Evolutionary conservation across 163 green algal species (phyloP), one percentile per base, ranked within the genome.

Genomic region (Dunaliella salina): DNA sequence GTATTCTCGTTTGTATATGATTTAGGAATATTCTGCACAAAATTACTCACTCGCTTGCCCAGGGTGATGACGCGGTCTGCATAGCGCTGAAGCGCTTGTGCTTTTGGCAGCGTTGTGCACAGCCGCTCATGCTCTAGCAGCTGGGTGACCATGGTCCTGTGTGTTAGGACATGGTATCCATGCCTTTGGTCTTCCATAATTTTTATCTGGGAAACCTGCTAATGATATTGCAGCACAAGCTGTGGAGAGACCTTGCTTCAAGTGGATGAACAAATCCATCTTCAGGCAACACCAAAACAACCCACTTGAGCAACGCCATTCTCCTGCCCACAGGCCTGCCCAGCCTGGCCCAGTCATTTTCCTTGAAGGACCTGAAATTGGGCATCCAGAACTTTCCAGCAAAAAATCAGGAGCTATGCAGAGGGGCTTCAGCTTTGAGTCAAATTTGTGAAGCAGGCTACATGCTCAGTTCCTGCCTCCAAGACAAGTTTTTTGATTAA

Each of bases 81-180:
- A 59, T 97, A 86, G 30, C 93, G 92, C 57, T 93, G 91, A 72
- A 99, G 91, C 82, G 96, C 94, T 83, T 97, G 97, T 12, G 96
- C 96, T 80, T 96, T 97, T 1, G 93, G 86, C 45, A 98, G 83
- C 0, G 96, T 98, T 8, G 96, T 99, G 75, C 97, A 89, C 72
- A 99, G 98, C 1, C 96, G 88, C 87, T 98, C 94, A 83, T 98
- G 94, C 84, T 94, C 78, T 4, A 99, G 87, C 82, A 99, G 89
- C 91, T 99, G 96, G 1, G 94, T 95, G 25, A 97, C 95, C 94
- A 98, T 96, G 0, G 95, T 98, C 90, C 95, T 98, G 92, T 25
- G 67, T 59, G 80, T 83, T 13, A 22, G 4, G 29, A 45, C 3
- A 50, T 50, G 3, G 8, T 50, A 8, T 8, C 40, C 40, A 50